phyloP scores from a whole-genome alignment of 2,329 filamentous ascomycete genomes.

The Remersonia thermophila region DNA sequence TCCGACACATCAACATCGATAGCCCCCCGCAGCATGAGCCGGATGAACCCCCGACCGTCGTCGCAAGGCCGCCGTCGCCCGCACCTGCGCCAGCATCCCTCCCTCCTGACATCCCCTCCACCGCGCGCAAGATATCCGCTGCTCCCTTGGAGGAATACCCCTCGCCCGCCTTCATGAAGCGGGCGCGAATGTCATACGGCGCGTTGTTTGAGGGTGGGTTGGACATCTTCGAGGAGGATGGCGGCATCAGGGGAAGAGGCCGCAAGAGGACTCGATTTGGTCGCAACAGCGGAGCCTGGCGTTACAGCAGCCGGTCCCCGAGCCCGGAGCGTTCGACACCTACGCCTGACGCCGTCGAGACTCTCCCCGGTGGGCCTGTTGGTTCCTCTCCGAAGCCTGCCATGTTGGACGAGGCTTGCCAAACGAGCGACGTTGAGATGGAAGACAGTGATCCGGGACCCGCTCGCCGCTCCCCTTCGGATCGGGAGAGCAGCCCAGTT shows the following conservation, averaged over 20 bases:
- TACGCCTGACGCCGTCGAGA: slow-evolving; percentile 12
- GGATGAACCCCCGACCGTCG: slow-evolving; percentile 11
- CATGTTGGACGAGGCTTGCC: slow-evolving; percentile 22
- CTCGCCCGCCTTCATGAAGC: slow-evolving; percentile 71
- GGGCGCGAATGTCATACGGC: slow-evolving; percentile 56
- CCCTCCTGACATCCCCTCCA: slow-evolving; percentile 1
- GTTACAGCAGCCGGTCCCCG: slow-evolving; percentile 56
- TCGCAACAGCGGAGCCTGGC: slow-evolving; percentile 58
- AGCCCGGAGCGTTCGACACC: slow-evolving; percentile 47
- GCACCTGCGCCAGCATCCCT: slow-evolving; percentile 11
- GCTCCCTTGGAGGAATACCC: slow-evolving; percentile 45
- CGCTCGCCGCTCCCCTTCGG: neutral
- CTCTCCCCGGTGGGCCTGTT: slow-evolving; percentile 8
- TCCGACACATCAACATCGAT: slow-evolving; percentile 42
- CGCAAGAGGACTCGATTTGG: slow-evolving; percentile 62
- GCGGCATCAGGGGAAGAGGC: slow-evolving; percentile 43
- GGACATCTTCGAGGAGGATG: slow-evolving; percentile 61
- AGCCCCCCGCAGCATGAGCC: slow-evolving; percentile 20
- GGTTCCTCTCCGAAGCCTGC: slow-evolving; percentile 12
- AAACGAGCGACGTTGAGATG: slow-evolving; percentile 18
- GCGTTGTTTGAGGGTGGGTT: slow-evolving; percentile 50
- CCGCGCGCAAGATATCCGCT: slow-evolving; percentile 19
- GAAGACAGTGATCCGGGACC: neutral
- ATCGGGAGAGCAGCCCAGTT: neutral
- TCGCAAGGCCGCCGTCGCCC: slow-evolving; percentile 5